These are phyloP conservation scores for Gautieria morchelliformis DNA, from an alignment of 768 basidiomycete species.

Conservation along the genomic window DNA sequence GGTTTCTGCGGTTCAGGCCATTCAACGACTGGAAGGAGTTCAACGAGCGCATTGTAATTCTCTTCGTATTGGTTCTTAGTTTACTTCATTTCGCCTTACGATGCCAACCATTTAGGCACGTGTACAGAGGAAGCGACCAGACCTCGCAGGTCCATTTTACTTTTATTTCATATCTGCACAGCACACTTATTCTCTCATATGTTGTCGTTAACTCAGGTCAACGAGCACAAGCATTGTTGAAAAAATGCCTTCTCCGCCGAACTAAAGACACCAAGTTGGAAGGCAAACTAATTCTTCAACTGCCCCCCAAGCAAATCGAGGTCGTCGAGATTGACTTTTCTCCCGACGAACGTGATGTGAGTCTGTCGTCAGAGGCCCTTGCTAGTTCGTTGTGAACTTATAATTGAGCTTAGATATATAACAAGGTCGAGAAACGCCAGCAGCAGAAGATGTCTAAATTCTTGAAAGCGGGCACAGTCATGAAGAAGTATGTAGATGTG, in stretches of 20 bases:
- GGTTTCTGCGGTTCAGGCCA: constrained; percentile 58
- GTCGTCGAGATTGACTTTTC: constrained; percentile 55
- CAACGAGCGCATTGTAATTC: constrained; percentile 42
- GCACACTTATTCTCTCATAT: background rate
- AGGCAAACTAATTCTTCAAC: constrained; percentile 56
- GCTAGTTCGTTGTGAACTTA: background rate
- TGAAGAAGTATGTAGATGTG: constrained; percentile 53
- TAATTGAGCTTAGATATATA: constrained; percentile 18
- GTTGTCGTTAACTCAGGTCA: constrained; percentile 24
- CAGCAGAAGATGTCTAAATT: constrained; percentile 36
- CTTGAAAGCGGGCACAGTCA: constrained; percentile 50
- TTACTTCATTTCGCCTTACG: background rate
- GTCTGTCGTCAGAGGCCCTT: constrained; percentile 9
- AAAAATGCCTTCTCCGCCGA: constrained; percentile 58
- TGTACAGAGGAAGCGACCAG: constrained; percentile 46
- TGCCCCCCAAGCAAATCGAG: constrained; percentile 52
- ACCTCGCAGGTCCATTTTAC: constrained; percentile 40
- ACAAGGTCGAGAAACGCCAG: constrained; percentile 17
- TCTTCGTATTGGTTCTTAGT: background rate
- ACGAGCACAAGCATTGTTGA: constrained; percentile 59
- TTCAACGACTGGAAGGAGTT: constrained; percentile 62
- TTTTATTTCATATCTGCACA: background rate
- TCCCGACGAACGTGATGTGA: constrained; percentile 52
- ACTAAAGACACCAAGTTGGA: constrained; percentile 53
- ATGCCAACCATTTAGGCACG: constrained; percentile 29